Evolutionary conservation across 371 early-diverging fungal species (phyloP), one percentile per base, ranked within the genome.

Genomic region (Apophysomyces sp.): DNA sequence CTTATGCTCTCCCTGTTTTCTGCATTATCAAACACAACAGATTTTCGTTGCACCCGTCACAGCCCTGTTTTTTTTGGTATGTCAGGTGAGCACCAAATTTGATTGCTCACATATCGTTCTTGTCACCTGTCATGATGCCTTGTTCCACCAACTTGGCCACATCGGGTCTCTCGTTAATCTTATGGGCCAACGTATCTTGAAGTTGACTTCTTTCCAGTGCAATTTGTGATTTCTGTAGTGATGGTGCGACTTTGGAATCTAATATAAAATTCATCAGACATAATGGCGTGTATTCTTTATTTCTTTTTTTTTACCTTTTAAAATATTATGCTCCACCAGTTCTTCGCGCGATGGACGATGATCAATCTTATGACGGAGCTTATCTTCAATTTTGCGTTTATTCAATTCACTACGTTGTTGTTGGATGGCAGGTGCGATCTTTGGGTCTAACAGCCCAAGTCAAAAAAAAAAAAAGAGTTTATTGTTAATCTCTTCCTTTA

Each of bases 311-410:
- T 63, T 71, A 82, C 79, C 66, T 55, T 84, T 82, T 26, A 93
- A 66, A 36, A 94, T 92, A 16, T 89, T 84, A 58, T 84, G 82
- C 55, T 92, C 87, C 36, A 81, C 79, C 36, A 95, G 81, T 59
- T 92, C 82, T 2, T 84, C 83, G 11, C 79, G 76, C 9, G 86
- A 66, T 8, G 94, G 94, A 18, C 94, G 86, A 55, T 83, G 76
- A 55, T 88, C 85, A 40, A 95, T 80, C 65, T 91, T 92, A 69
- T 79, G 74, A 18, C 85, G 88, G 36, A 95, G 81, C 1, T 76
- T 62, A 52, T 92, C 87, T 63, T 89, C 86, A 18, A 91, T 75
- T 52, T 82, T 80, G 28, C 80, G 81, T 58, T 89, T 83, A 59
- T 81, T 71, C 29, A 92, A 72, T 40, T 86, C 88, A 13, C 61